Evolutionary conservation across 2,329 filamentous ascomycete genomes (phyloP).

Genomic region (Epichloe glyceriae): DNA sequence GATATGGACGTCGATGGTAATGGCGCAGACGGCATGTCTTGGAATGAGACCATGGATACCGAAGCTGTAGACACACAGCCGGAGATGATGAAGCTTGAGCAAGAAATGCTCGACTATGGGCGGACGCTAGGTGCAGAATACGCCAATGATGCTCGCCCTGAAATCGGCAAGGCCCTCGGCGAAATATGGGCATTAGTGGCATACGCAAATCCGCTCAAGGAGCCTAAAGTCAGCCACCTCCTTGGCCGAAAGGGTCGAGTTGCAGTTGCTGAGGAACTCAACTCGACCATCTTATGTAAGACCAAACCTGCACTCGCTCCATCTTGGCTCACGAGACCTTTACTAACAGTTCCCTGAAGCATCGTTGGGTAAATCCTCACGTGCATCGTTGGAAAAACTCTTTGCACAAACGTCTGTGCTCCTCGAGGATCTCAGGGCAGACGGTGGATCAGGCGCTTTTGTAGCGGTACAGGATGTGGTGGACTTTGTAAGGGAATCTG

Average conservation of each 20-base stretch:
- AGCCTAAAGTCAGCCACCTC: slow-evolving; percentile 60
- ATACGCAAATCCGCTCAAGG: slow-evolving; percentile 68
- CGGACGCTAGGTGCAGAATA: slow-evolving; percentile 69
- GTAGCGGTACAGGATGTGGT: slow-evolving; percentile 47
- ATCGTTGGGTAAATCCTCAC: slow-evolving; percentile 78
- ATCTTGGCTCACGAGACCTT: not conserved
- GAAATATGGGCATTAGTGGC: slow-evolving; percentile 85
- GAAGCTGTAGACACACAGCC: slow-evolving; percentile 20
- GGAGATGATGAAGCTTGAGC: slow-evolving; percentile 38
- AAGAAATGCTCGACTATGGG: slow-evolving; percentile 66
- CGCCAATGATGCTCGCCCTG: slow-evolving; percentile 52
- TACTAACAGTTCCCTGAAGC: slow-evolving; percentile 34
- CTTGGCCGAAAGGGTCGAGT: slow-evolving; percentile 64
- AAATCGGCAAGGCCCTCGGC: slow-evolving; percentile 59
- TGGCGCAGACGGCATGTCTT: slow-evolving; percentile 25
- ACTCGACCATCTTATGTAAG: slow-evolving; percentile 81
- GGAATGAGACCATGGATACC: slow-evolving; percentile 41
- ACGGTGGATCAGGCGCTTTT: slow-evolving; percentile 72
- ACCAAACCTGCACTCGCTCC: slow-evolving; percentile 8
- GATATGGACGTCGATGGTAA: slow-evolving; percentile 45
- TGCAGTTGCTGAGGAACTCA: slow-evolving; percentile 81
- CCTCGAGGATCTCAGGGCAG: slow-evolving; percentile 67
- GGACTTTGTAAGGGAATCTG: slow-evolving; percentile 26
- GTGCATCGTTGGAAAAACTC: slow-evolving; percentile 71
- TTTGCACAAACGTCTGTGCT: slow-evolving; percentile 79